Evolutionary conservation across 129 eudicot genomes (phyloP), one percentile per base, ranked within the genome.

Genomic region (Pittosporum tobira): DNA sequence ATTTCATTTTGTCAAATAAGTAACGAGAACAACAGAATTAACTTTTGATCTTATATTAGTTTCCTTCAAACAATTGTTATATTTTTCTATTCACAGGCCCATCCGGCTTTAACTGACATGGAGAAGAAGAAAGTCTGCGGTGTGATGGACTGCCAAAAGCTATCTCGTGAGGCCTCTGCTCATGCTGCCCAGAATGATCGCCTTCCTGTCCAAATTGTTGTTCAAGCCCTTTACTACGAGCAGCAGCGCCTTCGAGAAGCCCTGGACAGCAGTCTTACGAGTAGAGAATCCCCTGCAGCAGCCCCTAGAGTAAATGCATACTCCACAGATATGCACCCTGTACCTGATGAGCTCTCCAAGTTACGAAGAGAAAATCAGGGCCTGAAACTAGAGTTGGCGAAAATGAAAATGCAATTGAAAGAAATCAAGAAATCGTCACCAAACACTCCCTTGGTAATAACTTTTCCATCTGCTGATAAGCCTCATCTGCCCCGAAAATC

Each of bases 101-200:
- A 93, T 77, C 99, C 94, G 1, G 72, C 49, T 11, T 59, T 87
- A 63, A 84, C 79, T 59, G 96, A 93, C 58, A 69, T 62, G 61
- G 96, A 93, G 56, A 74, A 79, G 63, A 93, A 87, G 66, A 87
- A 84, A 55, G 73, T 93, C 18, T 93, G 96, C 86, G 84, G 94
- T 51, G 76, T 84, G 51, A 87, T 93, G 99, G 96, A 93, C 73
- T 87, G 99, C 54, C 96, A 84, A 56, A 93, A 87, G 67, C 88
- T 93, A 3, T 87, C 99, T 1, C 74, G 99, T 3, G 93, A 81
- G 67, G 99, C 99, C 16, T 93, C 96, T 48, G 96, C 94, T 0
- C 99, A 87, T 66, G 99, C 99, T 6, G 99, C 96, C 73, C 91
- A 93, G 62, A 93, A 87, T 48, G 94, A 84, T 48, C 75, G 99